Evolutionary conservation across 306 rosid genomes (phyloP), one percentile per base, ranked within the genome.

Genomic region (Cucumis cinereus): DNA sequence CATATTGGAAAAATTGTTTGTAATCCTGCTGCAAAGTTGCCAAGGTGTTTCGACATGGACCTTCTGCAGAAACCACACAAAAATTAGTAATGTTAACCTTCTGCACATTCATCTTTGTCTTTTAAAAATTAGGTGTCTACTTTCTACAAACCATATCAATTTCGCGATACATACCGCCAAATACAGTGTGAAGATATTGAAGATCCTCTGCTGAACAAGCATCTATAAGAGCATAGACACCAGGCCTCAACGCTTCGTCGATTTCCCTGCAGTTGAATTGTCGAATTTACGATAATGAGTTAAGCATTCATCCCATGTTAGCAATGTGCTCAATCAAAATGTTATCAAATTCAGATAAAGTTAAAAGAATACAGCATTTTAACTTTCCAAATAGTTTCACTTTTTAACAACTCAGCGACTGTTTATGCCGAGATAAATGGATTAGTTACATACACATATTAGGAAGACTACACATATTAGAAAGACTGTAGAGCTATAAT

Each of bases 41-140:
- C 33, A 91, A 63, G 30, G 90, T 87, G 86, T 79, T 91, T 89
- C 98, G 86, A 86, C 96, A 90, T 78, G 98, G 98, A 85, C 98
- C 98, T 90, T 94, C 98, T 94, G 78, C 90, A 87, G 66, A 74
- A 83, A 77, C 50, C 61, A 55, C 59, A 56, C 52, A 47, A 75
- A 58, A 23, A 40, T 10, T 7, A 58, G 45, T 41, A 45, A 45
- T 28, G 53, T 49, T 20, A 76, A 67, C 53, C 24, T 43, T n/a
- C 13, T 43, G 50, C 36, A 43, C 14, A 33, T 40, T 40, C 33
- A 40, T 19, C n/a, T n/a, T 8, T 41, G 33, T 68, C 11, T 22
- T 12, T 19, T 69, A 3, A 13, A 1, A 69, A 41, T 30, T 30
- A 3, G 35, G 35, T 30, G 35, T 30, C 35, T 30, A 30, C 35